Percentiles rank a stretch among this genome's conserved stretches.
Evolutionary conservation across 192 early-diverging fungal species (phyloP).

Genomic region (Coemansia sp.): DNA sequence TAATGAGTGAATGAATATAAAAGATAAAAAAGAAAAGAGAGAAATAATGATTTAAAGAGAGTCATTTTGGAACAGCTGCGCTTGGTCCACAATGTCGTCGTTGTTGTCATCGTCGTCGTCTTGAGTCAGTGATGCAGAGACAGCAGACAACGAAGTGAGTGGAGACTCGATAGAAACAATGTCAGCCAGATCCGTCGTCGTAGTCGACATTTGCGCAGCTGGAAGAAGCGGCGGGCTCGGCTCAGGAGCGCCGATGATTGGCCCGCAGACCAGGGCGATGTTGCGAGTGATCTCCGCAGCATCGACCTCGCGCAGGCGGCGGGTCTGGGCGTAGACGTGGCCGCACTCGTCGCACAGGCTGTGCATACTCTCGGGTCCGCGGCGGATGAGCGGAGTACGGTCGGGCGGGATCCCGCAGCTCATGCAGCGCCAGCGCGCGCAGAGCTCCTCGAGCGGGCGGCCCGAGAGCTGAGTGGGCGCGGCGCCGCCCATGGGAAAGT

Average conservation of each 20-base stretch:
- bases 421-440: conserved; percentile 50
- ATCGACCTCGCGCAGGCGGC: conserved; percentile 26
- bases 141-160: background rate
- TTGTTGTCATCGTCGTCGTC: conserved; percentile 1
- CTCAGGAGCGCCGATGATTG: background rate
- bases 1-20: background rate
- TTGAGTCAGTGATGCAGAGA: background rate
- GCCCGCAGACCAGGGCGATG: conserved; percentile 28
- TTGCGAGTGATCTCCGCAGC: conserved; percentile 28
- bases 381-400: conserved; percentile 45
- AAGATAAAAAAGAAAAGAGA: conserved; percentile 3
- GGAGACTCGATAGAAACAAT: conserved; percentile 1
- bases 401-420: conserved; percentile 46
- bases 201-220: too few species aligned
- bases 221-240: background rate
- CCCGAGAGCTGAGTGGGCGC: conserved; percentile 31
- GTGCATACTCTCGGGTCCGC: conserved; percentile 54
- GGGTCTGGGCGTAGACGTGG: conserved; percentile 16
- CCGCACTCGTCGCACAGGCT: conserved; percentile 51
- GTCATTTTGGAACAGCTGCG: background rate
- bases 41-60: background rate
- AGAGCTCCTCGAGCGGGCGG: conserved; percentile 48
- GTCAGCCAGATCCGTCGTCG: background rate
- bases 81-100: background rate
- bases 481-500: conserved; percentile 22